These are phyloP conservation scores for Penicillium cosmopolitanum DNA, from an alignment of 495 filamentous ascomycete genomes.

Conservation along the genomic window DNA sequence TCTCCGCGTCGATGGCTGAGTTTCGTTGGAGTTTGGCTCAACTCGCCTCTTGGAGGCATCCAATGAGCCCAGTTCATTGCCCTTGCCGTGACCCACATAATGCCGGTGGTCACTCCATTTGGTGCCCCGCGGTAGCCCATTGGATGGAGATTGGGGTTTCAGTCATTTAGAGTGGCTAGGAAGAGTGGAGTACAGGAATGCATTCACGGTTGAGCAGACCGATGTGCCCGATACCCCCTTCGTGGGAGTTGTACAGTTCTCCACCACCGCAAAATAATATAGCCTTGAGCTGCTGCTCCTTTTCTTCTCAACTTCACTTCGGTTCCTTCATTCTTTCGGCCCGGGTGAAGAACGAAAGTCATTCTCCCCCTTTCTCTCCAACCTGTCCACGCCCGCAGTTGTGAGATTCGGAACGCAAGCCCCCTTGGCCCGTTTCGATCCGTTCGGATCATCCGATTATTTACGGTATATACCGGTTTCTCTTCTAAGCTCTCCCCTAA, in stretches of 20 bases:
- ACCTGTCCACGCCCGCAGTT: not conserved
- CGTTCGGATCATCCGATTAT: not conserved
- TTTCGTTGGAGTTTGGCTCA: constrained; percentile 27
- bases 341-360: constrained; percentile 3
- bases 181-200: constrained; percentile 16
- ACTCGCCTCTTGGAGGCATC: constrained; percentile 14
- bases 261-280: constrained; percentile 16
- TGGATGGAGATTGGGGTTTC: constrained; percentile 23
- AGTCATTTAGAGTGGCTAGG: constrained; percentile 22
- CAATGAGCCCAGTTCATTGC: constrained; percentile 14
- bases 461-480: not conserved
- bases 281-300: constrained; percentile 14
- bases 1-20: constrained; percentile 15
- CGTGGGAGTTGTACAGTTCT: constrained; percentile 9
- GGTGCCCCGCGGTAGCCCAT: not conserved
- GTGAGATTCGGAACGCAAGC: not conserved
- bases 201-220: constrained; percentile 19
- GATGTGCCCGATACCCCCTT: not conserved
- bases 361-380: not conserved
- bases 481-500: not conserved
- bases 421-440: not conserved
- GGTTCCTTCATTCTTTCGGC: constrained; percentile 4
- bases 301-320: constrained; percentile 1
- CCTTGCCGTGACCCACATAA: constrained; percentile 15
- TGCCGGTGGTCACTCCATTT: constrained; percentile 20